Evolutionary conservation across 768 basidiomycete species (phyloP).

Genomic region (Leccinum rimulosum): DNA sequence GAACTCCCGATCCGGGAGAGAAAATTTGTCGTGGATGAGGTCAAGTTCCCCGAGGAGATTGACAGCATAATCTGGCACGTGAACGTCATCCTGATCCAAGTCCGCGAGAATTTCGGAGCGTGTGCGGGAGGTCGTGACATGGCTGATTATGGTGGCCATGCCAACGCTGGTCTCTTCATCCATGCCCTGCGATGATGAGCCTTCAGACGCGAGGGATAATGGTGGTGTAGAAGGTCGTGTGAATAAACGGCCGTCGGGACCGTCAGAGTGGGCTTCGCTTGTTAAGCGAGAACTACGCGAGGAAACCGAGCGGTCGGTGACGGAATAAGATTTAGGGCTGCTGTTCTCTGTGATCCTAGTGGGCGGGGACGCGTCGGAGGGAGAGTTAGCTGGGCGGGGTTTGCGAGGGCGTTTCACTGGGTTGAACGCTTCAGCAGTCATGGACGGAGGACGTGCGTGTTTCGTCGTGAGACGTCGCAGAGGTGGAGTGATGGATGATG

Average conservation of each 20-base stretch:
- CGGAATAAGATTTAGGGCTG: conserved; percentile 11
- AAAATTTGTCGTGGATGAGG: conserved; percentile 32
- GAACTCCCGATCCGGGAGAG: conserved; percentile 32
- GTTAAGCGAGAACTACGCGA: conserved; percentile 24
- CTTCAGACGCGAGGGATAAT: conserved; percentile 26
- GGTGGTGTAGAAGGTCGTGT: conserved; percentile 31
- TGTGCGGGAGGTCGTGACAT: conserved; percentile 29
- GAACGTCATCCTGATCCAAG: conserved; percentile 32
- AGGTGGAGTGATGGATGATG: conserved; percentile 27
- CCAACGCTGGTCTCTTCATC: conserved; percentile 22
- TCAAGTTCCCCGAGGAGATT: conserved; percentile 45
- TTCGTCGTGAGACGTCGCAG: conserved; percentile 26
- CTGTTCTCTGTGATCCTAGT: conserved; percentile 19
- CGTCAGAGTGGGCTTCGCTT: conserved; percentile 15
- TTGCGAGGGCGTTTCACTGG: conserved; percentile 30
- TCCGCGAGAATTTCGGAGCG: conserved; percentile 38
- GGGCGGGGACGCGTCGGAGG: conserved; percentile 15
- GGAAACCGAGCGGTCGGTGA: conserved; percentile 19
- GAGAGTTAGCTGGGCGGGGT: conserved; percentile 18
- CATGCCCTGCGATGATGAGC: conserved; percentile 21
- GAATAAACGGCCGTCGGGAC: conserved; percentile 23
- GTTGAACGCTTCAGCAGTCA: conserved; percentile 27
- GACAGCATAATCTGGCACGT: conserved; percentile 45
- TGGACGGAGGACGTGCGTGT: conserved; percentile 25
- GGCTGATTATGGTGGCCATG: conserved; percentile 38